Conservation (phyloP, 768 basidiomycete genomes). For the Lentinus tigrinus region DNA sequence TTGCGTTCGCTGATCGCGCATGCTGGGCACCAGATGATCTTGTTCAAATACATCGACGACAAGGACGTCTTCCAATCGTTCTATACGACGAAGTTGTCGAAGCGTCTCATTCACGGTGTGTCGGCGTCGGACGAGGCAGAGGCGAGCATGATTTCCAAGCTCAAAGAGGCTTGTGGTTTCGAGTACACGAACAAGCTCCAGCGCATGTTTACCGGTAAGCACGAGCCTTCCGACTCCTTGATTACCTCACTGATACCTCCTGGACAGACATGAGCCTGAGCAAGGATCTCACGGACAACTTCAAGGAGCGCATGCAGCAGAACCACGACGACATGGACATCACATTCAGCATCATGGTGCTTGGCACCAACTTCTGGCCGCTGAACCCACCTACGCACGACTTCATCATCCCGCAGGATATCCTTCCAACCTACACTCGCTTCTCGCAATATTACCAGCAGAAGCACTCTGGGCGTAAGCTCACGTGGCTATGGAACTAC, state of each 20-base stretch:
- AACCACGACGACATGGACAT: conserved; percentile 85
- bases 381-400: conserved; percentile 80
- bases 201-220: conserved; percentile 91
- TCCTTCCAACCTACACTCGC: conserved; percentile 83
- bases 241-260: background rate
- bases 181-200: conserved; percentile 96
- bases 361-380: conserved; percentile 97
- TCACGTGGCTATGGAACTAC: conserved; percentile 99
- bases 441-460: conserved; percentile 93
- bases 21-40: conserved; percentile 67
- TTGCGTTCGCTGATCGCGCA: background rate
- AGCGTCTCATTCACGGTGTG: conserved; percentile 86
- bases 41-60: conserved; percentile 98
- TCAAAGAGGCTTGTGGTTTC: conserved; percentile 95
- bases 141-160: conserved; percentile 95
- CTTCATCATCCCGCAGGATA: conserved; percentile 86
- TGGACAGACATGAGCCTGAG: conserved; percentile 87
- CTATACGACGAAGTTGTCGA: conserved; percentile 92
- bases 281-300: conserved; percentile 92
- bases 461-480: conserved; percentile 91
- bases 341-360: conserved; percentile 90
- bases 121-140: conserved; percentile 97
- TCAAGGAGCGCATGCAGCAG: conserved; percentile 90
- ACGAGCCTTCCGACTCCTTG: background rate
- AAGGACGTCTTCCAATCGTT: conserved; percentile 99